phyloP scores from a whole-genome alignment of 2,329 filamentous ascomycete species.

The Neofusicoccum cordaticola region DNA sequence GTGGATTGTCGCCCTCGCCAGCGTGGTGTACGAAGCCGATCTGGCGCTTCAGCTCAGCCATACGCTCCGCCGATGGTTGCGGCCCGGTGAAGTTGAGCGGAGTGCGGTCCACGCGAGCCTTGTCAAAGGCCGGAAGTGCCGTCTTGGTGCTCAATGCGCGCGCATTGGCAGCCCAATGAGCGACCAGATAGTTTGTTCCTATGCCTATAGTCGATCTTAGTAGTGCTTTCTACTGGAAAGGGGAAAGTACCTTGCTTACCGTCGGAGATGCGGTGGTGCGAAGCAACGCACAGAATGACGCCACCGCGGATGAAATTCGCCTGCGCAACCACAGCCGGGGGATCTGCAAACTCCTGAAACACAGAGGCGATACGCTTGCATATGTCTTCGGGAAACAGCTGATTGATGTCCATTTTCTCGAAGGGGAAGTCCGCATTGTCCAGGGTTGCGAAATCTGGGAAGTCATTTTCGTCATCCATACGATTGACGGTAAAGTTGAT shows the following conservation, averaged over 20 bases:
- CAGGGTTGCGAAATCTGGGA: conserved; percentile 20
- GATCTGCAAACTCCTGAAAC: background rate
- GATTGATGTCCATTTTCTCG: conserved; percentile 6
- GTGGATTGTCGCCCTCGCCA: background rate
- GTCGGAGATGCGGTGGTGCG: conserved; percentile 27
- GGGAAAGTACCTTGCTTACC: background rate
- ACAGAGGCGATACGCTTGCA: background rate
- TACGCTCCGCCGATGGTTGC: background rate
- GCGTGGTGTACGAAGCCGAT: background rate
- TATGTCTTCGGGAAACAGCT: conserved; percentile 16
- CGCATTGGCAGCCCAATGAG: conserved; percentile 27
- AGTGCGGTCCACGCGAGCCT: conserved; percentile 4
- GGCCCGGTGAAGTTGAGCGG: background rate
- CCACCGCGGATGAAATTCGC: conserved; percentile 29
- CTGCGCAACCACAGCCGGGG: conserved; percentile 23
- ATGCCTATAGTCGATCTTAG: conserved; percentile 1
- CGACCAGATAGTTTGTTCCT: conserved; percentile 28
- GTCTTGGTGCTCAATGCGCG: conserved; percentile 19
- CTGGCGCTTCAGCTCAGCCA: background rate
- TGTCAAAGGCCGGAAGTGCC: conserved; percentile 18
- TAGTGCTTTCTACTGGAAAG: background rate
- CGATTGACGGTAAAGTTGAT: conserved; percentile 18
- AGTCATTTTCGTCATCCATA: conserved; percentile 19
- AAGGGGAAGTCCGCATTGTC: conserved; percentile 21
- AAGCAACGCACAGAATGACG: conserved; percentile 26